Percentiles rank a stretch among this genome's conserved stretches.
These are phyloP conservation scores for Thelephora terrestris DNA, from an alignment of 1,284 basidiomycete genomes.

Conservation along the genomic window DNA sequence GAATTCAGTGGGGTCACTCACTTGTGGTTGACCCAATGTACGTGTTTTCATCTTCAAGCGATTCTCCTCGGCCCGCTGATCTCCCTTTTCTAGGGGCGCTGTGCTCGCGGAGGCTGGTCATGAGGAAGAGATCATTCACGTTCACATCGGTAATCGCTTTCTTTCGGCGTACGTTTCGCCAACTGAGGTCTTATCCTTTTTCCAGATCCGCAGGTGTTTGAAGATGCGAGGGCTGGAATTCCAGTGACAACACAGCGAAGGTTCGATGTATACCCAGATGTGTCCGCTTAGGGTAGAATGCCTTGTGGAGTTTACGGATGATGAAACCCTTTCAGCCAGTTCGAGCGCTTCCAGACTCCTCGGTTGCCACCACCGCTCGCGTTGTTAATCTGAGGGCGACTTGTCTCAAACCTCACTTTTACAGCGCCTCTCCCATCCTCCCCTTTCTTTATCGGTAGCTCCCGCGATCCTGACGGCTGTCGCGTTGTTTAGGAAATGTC, in stretches of 20 bases:
- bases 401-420: constrained; percentile 42
- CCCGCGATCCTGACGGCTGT: constrained; percentile 7
- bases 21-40: constrained; percentile 86
- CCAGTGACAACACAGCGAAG: constrained; percentile 84
- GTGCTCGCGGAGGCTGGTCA: constrained; percentile 75
- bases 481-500: constrained; percentile 69
- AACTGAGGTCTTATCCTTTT: constrained; percentile 5
- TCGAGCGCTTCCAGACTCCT: constrained; percentile 12
- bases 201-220: constrained; percentile 62
- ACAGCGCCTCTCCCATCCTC: constrained; percentile 39
- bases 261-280: constrained; percentile 86
- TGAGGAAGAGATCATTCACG: constrained; percentile 72
- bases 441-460: constrained; percentile 1
- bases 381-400: constrained; percentile 1
- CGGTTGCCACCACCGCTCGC: constrained; percentile 5
- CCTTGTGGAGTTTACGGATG: too few relatives aligned
- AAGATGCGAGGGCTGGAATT: constrained; percentile 68
- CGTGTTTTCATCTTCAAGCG: constrained; percentile 19
- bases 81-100: constrained; percentile 50
- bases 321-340: too few relatives aligned
- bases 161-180: background rate
- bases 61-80: background rate
- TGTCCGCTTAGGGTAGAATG: too few relatives aligned
- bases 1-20: constrained; percentile 78
- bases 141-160: constrained; percentile 68